These are phyloP conservation scores for Musa itinerans DNA, from an alignment of 176 grass and related monocot species.

Conservation along the genomic window DNA sequence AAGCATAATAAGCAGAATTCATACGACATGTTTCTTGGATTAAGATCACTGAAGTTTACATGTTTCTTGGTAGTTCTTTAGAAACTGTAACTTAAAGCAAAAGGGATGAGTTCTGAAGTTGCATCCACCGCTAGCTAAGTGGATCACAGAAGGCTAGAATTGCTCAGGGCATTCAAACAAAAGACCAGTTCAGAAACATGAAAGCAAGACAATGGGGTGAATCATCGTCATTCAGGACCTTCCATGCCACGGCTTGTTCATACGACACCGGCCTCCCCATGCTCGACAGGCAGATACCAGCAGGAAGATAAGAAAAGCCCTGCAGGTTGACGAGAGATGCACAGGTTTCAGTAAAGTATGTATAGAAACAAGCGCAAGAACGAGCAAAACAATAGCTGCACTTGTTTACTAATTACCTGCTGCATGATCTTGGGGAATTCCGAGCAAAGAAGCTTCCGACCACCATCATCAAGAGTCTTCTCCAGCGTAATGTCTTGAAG, in stretches of 20 bases:
- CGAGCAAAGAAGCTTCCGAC: conserved; percentile 37
- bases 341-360: background rate
- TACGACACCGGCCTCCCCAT: conserved; percentile 79
- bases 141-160: too few relatives aligned
- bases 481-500: conserved; percentile 80
- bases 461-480: conserved; percentile 52
- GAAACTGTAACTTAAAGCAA: background rate
- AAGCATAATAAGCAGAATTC: too few relatives aligned
- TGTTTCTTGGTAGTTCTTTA: too few relatives aligned
- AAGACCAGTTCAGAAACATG: conserved; percentile 96
- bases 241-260: conserved; percentile 68
- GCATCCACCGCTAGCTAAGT: background rate
- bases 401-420: conserved; percentile 34
- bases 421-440: conserved; percentile 93
- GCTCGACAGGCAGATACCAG: conserved; percentile 65
- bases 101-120: background rate
- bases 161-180: conserved; percentile 38
- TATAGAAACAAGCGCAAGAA: background rate
- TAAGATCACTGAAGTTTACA: too few relatives aligned
- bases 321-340: conserved; percentile 5
- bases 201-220: conserved; percentile 66
- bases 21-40: too few relatives aligned
- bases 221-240: conserved; percentile 63
- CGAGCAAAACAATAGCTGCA: background rate
- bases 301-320: conserved; percentile 60